phyloP scores from a whole-genome alignment of 1,284 basidiomycete species.

The Sporisorium scitamineum region DNA sequence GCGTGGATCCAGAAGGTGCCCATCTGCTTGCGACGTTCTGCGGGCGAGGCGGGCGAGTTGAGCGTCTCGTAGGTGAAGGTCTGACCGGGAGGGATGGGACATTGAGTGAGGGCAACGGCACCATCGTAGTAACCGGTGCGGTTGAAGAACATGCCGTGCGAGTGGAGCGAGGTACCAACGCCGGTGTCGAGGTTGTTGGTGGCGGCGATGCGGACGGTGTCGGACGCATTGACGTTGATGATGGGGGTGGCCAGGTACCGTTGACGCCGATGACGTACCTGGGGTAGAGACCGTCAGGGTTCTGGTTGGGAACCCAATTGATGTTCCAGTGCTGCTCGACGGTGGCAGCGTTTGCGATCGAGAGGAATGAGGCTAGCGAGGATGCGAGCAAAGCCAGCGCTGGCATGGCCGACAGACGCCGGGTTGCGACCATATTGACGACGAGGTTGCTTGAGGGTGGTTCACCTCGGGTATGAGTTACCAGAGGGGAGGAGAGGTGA shows the following conservation, averaged over 20 bases:
- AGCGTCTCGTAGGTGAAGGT: slow-evolving; percentile 56
- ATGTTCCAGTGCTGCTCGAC: slow-evolving; percentile 76
- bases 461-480: not conserved
- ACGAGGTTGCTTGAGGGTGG: not conserved
- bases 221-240: slow-evolving; percentile 64
- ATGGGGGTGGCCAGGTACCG: slow-evolving; percentile 61
- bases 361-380: slow-evolving; percentile 23
- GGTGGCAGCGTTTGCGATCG: slow-evolving; percentile 44
- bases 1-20: slow-evolving; percentile 72
- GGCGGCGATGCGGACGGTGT: slow-evolving; percentile 60
- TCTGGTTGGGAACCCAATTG: slow-evolving; percentile 70
- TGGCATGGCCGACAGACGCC: slow-evolving; percentile 12
- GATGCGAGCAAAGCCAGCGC: slow-evolving; percentile 30
- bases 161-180: slow-evolving; percentile 60
- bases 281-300: slow-evolving; percentile 63
- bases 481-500: not conserved
- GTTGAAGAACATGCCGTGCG: slow-evolving; percentile 66
- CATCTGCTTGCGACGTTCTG: slow-evolving; percentile 52
- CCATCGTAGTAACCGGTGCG: slow-evolving; percentile 61
- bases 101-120: slow-evolving; percentile 63
- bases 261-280: slow-evolving; percentile 63
- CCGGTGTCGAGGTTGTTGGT: slow-evolving; percentile 59
- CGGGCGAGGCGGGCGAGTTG: slow-evolving; percentile 41
- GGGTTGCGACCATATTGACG: slow-evolving; percentile 23
- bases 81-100: slow-evolving; percentile 64